phyloP scores from a whole-genome alignment of 2,329 filamentous ascomycete species.

The Stachybotrys echinatus region DNA sequence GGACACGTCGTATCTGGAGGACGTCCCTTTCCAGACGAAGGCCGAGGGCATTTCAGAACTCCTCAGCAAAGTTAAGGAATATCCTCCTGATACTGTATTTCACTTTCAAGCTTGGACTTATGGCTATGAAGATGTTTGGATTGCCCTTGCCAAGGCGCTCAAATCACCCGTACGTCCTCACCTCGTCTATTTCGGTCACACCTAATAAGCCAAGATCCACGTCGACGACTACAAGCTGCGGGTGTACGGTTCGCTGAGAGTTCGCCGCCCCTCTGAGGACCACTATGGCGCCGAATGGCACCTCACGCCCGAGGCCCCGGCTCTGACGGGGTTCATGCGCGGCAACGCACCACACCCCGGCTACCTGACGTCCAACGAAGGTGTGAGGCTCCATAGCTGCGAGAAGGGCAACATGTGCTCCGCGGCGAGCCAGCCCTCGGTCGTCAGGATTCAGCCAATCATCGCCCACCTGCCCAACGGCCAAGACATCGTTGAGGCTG shows the following conservation, averaged over 20 bases:
- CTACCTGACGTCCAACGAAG: constrained; percentile 61
- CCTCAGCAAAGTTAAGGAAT: constrained; percentile 59
- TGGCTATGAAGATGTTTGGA: constrained; percentile 85
- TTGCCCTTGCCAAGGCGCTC: constrained; percentile 68
- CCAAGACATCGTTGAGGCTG: constrained; percentile 63
- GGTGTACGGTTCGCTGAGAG: constrained; percentile 63
- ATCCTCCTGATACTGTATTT: constrained; percentile 71
- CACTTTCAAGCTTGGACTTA: constrained; percentile 89
- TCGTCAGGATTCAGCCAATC: constrained; percentile 76
- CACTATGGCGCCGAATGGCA: constrained; percentile 34
- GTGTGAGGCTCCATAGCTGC: constrained; percentile 76
- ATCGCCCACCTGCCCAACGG: constrained; percentile 59
- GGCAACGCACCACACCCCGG: constrained; percentile 67
- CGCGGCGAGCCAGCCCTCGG: constrained; percentile 37
- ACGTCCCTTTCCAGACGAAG: constrained; percentile 52
- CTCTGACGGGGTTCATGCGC: constrained; percentile 66
- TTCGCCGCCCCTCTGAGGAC: constrained; percentile 33
- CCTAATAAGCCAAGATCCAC: constrained; percentile 54
- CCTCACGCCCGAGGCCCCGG: constrained; percentile 54
- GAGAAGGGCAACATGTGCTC: constrained; percentile 65
- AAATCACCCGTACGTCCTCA: constrained; percentile 47
- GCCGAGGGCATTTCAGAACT: constrained; percentile 73
- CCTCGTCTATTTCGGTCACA: background rate
- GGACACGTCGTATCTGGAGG: constrained; percentile 69
- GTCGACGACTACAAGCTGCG: constrained; percentile 74